These are phyloP conservation scores for Vaccinium darrowii DNA, from an alignment of 148 eudicot genomes.

Conservation along the genomic window DNA sequence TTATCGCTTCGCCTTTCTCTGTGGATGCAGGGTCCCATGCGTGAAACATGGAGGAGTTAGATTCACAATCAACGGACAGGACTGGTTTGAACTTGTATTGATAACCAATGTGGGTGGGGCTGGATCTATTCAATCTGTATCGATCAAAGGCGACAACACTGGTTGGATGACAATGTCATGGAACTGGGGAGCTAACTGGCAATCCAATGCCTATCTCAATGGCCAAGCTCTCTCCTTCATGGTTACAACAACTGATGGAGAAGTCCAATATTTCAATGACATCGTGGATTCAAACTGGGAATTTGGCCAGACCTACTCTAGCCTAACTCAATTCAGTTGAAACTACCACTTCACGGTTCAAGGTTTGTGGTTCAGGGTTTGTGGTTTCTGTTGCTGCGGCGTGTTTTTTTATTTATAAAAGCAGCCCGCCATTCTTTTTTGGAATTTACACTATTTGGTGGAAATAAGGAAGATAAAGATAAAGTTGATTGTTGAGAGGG, in stretches of 20 bases:
- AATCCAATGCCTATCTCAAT: constrained; percentile 57
- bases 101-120: constrained; percentile 73
- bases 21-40: constrained; percentile 62
- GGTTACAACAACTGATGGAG: constrained; percentile 66
- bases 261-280: constrained; percentile 35
- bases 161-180: constrained; percentile 76
- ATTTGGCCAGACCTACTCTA: constrained; percentile 77
- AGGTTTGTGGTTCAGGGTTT: background rate
- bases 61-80: constrained; percentile 73
- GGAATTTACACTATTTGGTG: too few relatives aligned
- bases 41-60: constrained; percentile 85
- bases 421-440: constrained; percentile 50
- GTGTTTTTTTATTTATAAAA: constrained; percentile 40
- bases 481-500: constrained; percentile 10
- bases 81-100: constrained; percentile 76
- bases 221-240: constrained; percentile 79
- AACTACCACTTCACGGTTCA: background rate
- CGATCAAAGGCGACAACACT: constrained; percentile 38
- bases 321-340: constrained; percentile 39
- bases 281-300: constrained; percentile 63
- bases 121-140: constrained; percentile 68
- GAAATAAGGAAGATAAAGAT: background rate
- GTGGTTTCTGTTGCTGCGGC: constrained; percentile 39
- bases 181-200: constrained; percentile 98
- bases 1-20: background rate